These are phyloP conservation scores for Boehmeria nivea DNA, from an alignment of 306 rosid genomes.

Conservation along the genomic window DNA sequence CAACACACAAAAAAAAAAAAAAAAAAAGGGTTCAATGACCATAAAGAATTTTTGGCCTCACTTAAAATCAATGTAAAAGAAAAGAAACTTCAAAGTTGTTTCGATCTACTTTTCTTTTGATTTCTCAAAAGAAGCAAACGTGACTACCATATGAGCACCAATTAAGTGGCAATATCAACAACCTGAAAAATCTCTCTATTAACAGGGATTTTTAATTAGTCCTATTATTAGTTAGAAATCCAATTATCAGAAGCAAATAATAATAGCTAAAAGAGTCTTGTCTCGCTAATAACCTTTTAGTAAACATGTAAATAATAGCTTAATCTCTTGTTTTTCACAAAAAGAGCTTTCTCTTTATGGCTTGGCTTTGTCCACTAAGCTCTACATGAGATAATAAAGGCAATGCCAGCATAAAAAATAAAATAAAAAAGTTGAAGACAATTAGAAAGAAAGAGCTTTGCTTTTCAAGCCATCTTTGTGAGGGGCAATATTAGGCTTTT, in stretches of 20 bases:
- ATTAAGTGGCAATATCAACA: too few relatives aligned
- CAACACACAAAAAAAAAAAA: neutral
- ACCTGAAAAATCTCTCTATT: too few relatives aligned
- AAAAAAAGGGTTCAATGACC: too few relatives aligned
- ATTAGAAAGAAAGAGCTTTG: neutral
- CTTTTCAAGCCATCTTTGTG: neutral
- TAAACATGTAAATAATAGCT: neutral
- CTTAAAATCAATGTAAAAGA: too few relatives aligned
- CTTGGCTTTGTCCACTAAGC: too few relatives aligned
- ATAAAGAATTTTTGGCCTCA: too few relatives aligned
- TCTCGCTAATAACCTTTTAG: neutral
- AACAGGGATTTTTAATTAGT: too few relatives aligned
- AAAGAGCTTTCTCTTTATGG: neutral
- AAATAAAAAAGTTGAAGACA: neutral
- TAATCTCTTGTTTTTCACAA: neutral
- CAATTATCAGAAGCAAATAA: too few relatives aligned
- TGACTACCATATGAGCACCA: too few relatives aligned
- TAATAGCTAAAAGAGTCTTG: neutral
- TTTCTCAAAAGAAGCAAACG: too few relatives aligned
- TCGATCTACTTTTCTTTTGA: neutral
- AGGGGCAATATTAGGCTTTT: conserved; percentile 11
- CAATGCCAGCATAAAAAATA: too few relatives aligned
- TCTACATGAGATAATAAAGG: too few relatives aligned
- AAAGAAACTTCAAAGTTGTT: neutral
- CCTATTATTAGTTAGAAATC: neutral